Evolutionary conservation across 2,329 filamentous ascomycete genomes (phyloP), one percentile per base, ranked within the genome.

Genomic region (Xylaria sp.): DNA sequence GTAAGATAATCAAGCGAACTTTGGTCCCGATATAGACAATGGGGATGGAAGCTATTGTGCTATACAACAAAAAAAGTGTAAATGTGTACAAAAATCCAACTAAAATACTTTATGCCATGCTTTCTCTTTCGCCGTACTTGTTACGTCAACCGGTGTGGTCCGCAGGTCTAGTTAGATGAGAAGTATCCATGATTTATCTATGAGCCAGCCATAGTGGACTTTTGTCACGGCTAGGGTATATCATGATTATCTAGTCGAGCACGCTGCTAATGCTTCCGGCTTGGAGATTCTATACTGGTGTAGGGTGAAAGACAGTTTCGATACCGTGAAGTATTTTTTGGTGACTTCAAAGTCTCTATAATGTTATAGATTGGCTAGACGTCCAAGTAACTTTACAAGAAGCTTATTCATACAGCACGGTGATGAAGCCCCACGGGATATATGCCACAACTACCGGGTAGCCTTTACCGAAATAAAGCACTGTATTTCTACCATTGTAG

Each of bases 31-130:
- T 0, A 51, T 50, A 51, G 56, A 65, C 18, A 20, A 31, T 37
- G 20, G 28, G 13, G 23, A 34, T n/a, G 28, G 15, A 51, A 55
- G 66, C 37, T 51, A 10, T 41, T 66, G 65, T 70, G 70, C 51
- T 60, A 62, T 70, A 70, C 63, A 46, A 31, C 23, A 25, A 65
- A 67, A 37, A 65, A 67, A 37, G 20, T 67, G 63, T 70, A 69
- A 46, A 68, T 25, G 28, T 72, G 51, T 70, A 70, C 25, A 31
- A 69, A 57, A 61, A 65, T 50, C 20, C n/a, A 52, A 51, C 52
- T 39, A 50, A 25, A 41, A 48, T 48, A 31, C 18, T 34, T 7
- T 50, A 25, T 15, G 20, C 31, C 18, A 28, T 39, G 13, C 3
- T 7, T 48, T n/a, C 18, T 44, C 2, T 3, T 56, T 37, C 18